These are phyloP conservation scores for Cutaneotrichosporon sp. DNA, from an alignment of 1,284 basidiomycete genomes.

Conservation along the genomic window DNA sequence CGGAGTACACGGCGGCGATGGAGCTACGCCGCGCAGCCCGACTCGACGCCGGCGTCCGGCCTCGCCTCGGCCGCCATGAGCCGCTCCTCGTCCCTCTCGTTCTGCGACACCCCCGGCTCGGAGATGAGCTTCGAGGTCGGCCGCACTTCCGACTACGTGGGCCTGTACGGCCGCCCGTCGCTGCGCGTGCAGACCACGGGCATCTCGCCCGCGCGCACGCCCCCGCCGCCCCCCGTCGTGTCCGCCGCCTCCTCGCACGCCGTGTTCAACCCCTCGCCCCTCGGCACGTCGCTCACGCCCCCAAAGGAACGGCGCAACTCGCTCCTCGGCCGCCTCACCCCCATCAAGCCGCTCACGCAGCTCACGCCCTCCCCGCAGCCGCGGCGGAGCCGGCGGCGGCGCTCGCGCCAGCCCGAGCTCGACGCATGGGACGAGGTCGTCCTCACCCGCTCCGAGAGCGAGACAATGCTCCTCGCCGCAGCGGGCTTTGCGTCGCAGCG, in stretches of 20 bases:
- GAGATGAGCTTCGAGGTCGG: conserved; percentile 25
- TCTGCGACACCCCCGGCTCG: conserved; percentile 16
- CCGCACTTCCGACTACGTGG: conserved; percentile 21
- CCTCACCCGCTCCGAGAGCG: conserved; percentile 20
- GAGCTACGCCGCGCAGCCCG: not conserved
- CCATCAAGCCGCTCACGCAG: conserved; percentile 13
- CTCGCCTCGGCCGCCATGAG: conserved; percentile 12
- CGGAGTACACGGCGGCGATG: conserved; percentile 1
- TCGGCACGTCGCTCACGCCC: not conserved
- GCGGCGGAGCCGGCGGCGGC: conserved; percentile 5
- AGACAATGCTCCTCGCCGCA: conserved; percentile 22
- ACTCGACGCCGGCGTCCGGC: not conserved
- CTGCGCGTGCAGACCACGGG: conserved; percentile 1
- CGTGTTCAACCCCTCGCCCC: not conserved
- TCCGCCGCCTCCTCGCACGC: not conserved
- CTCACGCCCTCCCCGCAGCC: conserved; percentile 16
- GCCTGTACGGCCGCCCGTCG: conserved; percentile 16
- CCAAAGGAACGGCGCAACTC: conserved; percentile 10
- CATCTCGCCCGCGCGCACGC: conserved; percentile 1
- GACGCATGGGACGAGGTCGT: conserved; percentile 10
- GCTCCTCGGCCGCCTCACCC: conserved; percentile 13
- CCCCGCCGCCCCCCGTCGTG: not conserved
- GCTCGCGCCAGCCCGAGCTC: not conserved
- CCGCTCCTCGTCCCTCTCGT: conserved; percentile 14
- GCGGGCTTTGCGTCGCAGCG: conserved; percentile 23